A percentile compares a stretch with the other conserved stretches of the same genome.
These are phyloP conservation scores for Cynara cardunculus DNA, from an alignment of 129 eudicot genomes.

Conservation along the genomic window DNA sequence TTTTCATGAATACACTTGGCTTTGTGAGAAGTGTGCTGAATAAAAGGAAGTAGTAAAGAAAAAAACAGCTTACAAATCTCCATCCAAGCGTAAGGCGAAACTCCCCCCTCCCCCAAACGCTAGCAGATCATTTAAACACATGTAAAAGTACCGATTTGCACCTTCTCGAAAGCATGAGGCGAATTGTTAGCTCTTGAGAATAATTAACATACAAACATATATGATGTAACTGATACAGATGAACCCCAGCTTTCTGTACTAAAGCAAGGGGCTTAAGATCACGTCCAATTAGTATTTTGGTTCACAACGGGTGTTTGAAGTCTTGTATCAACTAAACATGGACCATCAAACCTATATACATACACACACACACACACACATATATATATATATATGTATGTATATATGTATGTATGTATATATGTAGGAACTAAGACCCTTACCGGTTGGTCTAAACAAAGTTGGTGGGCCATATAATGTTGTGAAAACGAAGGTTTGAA, in stretches of 20 bases:
- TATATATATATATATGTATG: too few relatives aligned
- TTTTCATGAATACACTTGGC: too few relatives aligned
- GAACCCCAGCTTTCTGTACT: too few relatives aligned
- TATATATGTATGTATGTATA: too few relatives aligned
- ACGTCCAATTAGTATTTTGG: too few relatives aligned
- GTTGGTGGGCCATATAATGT: conserved; percentile 82
- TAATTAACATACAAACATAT: not conserved
- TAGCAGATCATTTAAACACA: conserved; percentile 61
- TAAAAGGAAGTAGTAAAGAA: not conserved
- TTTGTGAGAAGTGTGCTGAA: not conserved
- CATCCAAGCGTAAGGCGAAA: conserved; percentile 64
- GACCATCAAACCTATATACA: not conserved
- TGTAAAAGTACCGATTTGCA: conserved; percentile 65
- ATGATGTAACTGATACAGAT: not conserved
- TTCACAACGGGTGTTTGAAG: too few relatives aligned
- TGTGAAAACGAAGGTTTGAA: conserved; percentile 78
- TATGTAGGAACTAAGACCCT: not conserved
- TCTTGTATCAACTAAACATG: not conserved
- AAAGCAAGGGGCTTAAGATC: too few relatives aligned
- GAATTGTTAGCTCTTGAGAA: not conserved
- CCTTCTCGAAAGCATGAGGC: conserved; percentile 30
- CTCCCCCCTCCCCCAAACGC: conserved; percentile 83
- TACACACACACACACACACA: too few relatives aligned
- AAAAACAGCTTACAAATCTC: conserved; percentile 54
- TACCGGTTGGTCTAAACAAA: conserved; percentile 84